Percentiles rank a stretch among this genome's conserved stretches.
phyloP scores from a whole-genome alignment of 225 moss, liverwort and hornwort species.

The Bryoerythrophyllum caledonicum region DNA sequence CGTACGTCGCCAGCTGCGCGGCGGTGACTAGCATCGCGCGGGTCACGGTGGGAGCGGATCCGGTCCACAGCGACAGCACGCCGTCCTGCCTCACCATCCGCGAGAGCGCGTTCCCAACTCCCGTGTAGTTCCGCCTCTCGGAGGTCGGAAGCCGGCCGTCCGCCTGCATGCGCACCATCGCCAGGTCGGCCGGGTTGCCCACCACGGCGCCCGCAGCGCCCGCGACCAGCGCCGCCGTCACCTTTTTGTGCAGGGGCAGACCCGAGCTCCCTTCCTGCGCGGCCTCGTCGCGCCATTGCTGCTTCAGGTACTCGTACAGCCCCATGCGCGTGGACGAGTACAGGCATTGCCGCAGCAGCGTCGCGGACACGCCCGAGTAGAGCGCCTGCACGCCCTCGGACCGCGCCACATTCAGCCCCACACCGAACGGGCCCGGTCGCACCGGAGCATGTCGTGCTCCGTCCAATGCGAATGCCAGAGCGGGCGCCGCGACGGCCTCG shows the following conservation, averaged over 20 bases:
- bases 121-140: conserved; percentile 60
- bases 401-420: conserved; percentile 39
- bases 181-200: conserved; percentile 80
- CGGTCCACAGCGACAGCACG: conserved; percentile 66
- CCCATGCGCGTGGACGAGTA: conserved; percentile 50
- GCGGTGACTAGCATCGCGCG: conserved; percentile 89
- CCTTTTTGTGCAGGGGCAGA: conserved; percentile 62
- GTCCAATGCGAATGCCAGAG: not conserved
- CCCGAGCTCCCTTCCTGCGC: conserved; percentile 32
- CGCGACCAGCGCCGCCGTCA: conserved; percentile 60
- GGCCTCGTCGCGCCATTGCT: conserved; percentile 27
- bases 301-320: conserved; percentile 36
- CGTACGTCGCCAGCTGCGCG: conserved; percentile 85
- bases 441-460: too few relatives aligned
- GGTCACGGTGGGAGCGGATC: conserved; percentile 70
- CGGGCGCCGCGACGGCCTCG: conserved; percentile 27
- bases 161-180: conserved; percentile 93
- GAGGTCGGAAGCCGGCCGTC: conserved; percentile 64
- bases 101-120: conserved; percentile 64
- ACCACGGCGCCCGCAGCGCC: conserved; percentile 69
- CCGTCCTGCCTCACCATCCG: conserved; percentile 72
- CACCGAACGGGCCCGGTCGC: conserved; percentile 29
- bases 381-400: conserved; percentile 32
- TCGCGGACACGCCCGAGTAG: conserved; percentile 43
- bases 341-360: conserved; percentile 29